These are phyloP conservation scores for Teunomyces panamensis DNA, from an alignment of 805 yeast species.

Conservation along the genomic window DNA sequence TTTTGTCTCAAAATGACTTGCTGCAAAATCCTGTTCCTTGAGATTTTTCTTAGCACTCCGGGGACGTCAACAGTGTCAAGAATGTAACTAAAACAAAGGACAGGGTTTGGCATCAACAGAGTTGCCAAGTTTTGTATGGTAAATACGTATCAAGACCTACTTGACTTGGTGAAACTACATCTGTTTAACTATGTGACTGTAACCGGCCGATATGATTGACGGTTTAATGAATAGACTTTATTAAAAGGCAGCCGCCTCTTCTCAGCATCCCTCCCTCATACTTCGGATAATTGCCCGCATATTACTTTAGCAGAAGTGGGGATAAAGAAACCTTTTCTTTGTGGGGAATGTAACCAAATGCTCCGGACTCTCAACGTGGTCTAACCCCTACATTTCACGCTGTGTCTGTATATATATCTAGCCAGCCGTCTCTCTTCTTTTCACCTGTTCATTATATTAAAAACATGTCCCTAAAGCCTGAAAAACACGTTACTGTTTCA, in stretches of 20 bases:
- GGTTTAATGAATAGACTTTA: too few relatives aligned
- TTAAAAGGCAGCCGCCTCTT: too few relatives aligned
- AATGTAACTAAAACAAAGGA: background rate
- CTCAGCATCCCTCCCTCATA: background rate
- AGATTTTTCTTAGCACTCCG: conserved; percentile 1
- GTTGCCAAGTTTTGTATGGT: too few relatives aligned
- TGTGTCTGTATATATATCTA: background rate
- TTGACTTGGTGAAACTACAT: too few relatives aligned
- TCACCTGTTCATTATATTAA: background rate
- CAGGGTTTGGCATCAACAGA: too few relatives aligned
- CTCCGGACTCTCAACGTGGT: background rate
- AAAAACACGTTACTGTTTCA: background rate
- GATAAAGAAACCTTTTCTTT: background rate
- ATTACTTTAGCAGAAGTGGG: background rate
- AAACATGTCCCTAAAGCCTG: background rate
- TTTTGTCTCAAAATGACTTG: background rate
- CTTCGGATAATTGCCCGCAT: background rate
- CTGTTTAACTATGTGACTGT: too few relatives aligned
- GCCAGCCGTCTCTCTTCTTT: background rate
- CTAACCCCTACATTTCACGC: background rate
- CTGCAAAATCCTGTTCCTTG: background rate
- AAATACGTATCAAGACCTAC: too few relatives aligned
- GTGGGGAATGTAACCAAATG: background rate
- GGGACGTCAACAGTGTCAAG: background rate
- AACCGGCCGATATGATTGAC: too few relatives aligned